Conservation (phyloP, 495 filamentous ascomycete species). For the Aspergillus indologenus region DNA sequence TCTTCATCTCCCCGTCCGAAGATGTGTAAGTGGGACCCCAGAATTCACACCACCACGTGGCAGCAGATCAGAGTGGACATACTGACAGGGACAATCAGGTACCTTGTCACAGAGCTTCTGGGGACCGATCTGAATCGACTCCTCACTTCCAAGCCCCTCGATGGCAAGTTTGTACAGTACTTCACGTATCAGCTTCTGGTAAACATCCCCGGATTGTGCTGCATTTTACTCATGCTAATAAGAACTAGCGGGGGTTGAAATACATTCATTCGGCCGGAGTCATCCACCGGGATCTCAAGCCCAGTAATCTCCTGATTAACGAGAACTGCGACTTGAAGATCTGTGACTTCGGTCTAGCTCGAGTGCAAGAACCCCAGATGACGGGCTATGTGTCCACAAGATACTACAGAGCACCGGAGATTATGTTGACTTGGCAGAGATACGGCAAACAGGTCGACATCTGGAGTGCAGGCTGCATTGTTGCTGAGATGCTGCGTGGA, state of each 20-base stretch:
- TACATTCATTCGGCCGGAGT: constrained; percentile 98
- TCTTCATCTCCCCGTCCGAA: constrained; percentile 98
- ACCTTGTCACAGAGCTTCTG: constrained; percentile 95
- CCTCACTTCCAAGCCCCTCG: constrained; percentile 87
- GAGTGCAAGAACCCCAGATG: constrained; percentile 99
- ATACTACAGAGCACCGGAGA: constrained; percentile 98
- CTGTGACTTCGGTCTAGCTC: constrained; percentile 95
- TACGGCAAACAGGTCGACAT: constrained; percentile 99
- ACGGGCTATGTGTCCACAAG: constrained; percentile 97
- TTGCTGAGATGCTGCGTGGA: constrained; percentile 97
- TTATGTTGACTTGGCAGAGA: constrained; percentile 99
- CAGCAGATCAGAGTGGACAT: neutral
- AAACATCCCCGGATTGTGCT: constrained; percentile 1
- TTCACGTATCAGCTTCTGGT: constrained; percentile 99
- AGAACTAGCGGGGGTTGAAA: constrained; percentile 82
- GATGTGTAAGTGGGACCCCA: constrained; percentile 73
- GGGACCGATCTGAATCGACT: constrained; percentile 95
- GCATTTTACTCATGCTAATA: neutral
- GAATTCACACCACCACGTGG: neutral
- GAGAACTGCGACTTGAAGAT: constrained; percentile 99
- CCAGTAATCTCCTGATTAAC: constrained; percentile 96
- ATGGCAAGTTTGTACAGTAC: constrained; percentile 99
- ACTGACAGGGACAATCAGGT: constrained; percentile 49
- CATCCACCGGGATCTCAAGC: constrained; percentile 95
- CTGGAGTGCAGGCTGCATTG: constrained; percentile 98